Conservation (phyloP, 352 stramenopile genomes). For the Globisporangium camurandrum region DNA sequence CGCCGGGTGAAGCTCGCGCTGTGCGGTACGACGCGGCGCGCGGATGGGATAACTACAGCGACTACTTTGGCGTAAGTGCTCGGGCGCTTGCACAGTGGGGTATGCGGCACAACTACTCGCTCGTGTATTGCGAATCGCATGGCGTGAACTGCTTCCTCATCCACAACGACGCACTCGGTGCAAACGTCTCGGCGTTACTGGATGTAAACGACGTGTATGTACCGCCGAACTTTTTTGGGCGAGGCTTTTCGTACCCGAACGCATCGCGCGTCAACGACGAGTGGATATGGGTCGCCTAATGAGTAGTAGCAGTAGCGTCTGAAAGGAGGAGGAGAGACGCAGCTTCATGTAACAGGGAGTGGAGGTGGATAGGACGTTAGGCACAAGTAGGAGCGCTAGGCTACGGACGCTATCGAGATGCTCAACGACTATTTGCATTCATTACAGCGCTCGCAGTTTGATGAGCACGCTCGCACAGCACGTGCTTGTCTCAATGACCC, state of each 20-base stretch:
- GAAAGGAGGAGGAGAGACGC: no score
- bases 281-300: conserved; percentile 30
- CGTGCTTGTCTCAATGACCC: conserved; percentile 74
- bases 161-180: conserved; percentile 31
- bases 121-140: conserved; percentile 76
- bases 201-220: conserved; percentile 24
- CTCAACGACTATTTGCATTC: no score
- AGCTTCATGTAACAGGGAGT: no score
- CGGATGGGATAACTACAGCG: conserved; percentile 36
- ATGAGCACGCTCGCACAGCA: conserved; percentile 74
- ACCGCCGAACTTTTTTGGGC: conserved; percentile 63
- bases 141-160: conserved; percentile 74
- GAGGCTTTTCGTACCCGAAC: conserved; percentile 44
- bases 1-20: conserved; percentile 27
- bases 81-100: conserved; percentile 41
- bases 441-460: conserved; percentile 18
- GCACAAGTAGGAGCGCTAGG: no score
- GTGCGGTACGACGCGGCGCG: conserved; percentile 34
- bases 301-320: no score
- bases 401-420: no score
- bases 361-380: no score
- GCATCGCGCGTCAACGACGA: conserved; percentile 24
- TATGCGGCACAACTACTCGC: conserved; percentile 32
- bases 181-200: conserved; percentile 32
- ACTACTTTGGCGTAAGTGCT: conserved; percentile 60